phyloP scores from a whole-genome alignment of 495 filamentous ascomycete genomes.

The Trichoderma virens region DNA sequence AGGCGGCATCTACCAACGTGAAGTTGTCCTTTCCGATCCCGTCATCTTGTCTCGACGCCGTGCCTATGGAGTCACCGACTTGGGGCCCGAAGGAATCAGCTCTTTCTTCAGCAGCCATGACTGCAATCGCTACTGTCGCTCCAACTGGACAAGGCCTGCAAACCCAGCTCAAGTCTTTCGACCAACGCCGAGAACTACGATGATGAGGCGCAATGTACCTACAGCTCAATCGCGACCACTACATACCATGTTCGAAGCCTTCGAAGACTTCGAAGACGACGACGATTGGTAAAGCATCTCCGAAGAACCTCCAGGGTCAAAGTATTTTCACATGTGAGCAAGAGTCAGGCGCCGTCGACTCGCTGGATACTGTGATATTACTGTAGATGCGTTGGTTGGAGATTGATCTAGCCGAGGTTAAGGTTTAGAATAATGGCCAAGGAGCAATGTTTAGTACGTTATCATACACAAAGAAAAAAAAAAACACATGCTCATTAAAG shows the following conservation, averaged over 20 bases:
- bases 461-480: too few relatives aligned
- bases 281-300: too few relatives aligned
- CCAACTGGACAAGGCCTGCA: neutral
- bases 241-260: neutral
- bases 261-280: too few relatives aligned
- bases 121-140: neutral
- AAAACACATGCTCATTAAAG: too few relatives aligned
- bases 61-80: conserved; percentile 30
- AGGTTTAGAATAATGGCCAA: too few relatives aligned
- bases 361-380: too few relatives aligned
- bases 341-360: too few relatives aligned
- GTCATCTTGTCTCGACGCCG: conserved; percentile 25
- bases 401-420: too few relatives aligned
- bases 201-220: neutral
- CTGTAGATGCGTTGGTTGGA: too few relatives aligned
- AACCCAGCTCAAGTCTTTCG: neutral
- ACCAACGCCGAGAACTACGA: neutral
- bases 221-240: neutral
- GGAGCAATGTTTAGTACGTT: too few relatives aligned
- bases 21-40: conserved; percentile 28
- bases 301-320: too few relatives aligned
- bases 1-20: conserved; percentile 26
- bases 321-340: too few relatives aligned
- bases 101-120: conserved; percentile 28
- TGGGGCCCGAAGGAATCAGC: conserved; percentile 27